Evolutionary conservation across 2,329 filamentous ascomycete species (phyloP).

Genomic region (Apiospora pterosperma): DNA sequence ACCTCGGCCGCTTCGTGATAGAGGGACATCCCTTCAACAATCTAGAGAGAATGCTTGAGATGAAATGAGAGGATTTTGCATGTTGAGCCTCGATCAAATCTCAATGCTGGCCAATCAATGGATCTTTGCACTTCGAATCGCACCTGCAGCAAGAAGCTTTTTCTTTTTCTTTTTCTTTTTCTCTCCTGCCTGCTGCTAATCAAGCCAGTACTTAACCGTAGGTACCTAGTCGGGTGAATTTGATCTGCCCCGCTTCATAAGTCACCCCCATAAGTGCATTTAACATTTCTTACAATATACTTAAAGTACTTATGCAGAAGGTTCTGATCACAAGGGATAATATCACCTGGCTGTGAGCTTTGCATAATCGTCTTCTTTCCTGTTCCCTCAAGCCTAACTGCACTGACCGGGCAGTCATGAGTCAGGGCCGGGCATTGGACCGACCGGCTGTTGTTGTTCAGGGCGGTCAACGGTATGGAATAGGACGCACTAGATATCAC

Average conservation of each 20-base stretch:
- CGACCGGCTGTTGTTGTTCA: neutral
- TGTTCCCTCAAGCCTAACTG: neutral
- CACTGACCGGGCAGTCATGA: neutral
- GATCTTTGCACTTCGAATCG: no score
- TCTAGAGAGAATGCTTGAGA: neutral
- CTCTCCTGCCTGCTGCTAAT: no score
- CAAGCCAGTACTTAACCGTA: neutral
- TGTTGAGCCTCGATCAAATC: neutral
- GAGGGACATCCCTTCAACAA: constrained; percentile 70
- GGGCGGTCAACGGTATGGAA: neutral
- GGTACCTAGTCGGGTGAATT: neutral
- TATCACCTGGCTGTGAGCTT: no score
- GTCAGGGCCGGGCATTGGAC: neutral
- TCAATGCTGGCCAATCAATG: neutral
- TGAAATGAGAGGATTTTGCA: neutral
- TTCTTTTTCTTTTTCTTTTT: neutral
- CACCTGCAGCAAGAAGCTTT: neutral
- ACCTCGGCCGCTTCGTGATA: constrained; percentile 88
- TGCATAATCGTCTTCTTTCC: no score
- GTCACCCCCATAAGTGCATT: neutral
- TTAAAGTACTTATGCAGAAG: no score
- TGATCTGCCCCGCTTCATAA: neutral
- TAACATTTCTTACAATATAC: no score
- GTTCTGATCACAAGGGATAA: neutral
- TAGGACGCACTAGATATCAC: neutral